Percentiles rank a stretch among this genome's conserved stretches.
phyloP scores from a whole-genome alignment of 2,329 filamentous ascomycete genomes.

The Shiraia sp. region DNA sequence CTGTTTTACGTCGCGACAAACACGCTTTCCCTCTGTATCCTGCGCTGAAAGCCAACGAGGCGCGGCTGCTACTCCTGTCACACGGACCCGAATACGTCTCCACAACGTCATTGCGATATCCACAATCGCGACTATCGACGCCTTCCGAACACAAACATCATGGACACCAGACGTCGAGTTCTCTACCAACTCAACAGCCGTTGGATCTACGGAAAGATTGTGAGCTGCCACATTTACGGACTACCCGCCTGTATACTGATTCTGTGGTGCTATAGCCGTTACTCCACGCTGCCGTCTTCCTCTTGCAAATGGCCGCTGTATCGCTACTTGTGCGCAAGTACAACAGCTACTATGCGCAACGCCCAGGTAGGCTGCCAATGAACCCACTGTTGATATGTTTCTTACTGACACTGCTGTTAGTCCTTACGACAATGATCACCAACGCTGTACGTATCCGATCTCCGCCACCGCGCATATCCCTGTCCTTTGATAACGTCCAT shows the following conservation, averaged over 20 bases:
- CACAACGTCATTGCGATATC: conserved; percentile 34
- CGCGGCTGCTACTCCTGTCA: conserved; percentile 15
- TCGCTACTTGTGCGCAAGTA: conserved; percentile 83
- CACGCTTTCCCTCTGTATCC: conserved; percentile 6
- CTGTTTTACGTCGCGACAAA: conserved; percentile 7
- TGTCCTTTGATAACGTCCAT: too few relatives aligned
- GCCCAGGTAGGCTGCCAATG: conserved; percentile 65
- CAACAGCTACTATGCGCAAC: conserved; percentile 90
- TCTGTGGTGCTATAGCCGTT: conserved; percentile 66
- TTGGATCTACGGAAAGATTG: conserved; percentile 74
- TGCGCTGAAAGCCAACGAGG: conserved; percentile 5
- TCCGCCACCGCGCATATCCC: conserved; percentile 7
- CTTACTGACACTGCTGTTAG: conserved; percentile 49
- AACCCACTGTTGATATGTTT: background rate
- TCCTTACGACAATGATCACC: conserved; percentile 98
- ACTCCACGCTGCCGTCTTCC: conserved; percentile 79
- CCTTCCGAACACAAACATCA: conserved; percentile 28
- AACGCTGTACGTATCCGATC: conserved; percentile 71
- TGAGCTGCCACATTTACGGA: conserved; percentile 49
- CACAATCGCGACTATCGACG: conserved; percentile 19
- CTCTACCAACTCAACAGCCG: conserved; percentile 69
- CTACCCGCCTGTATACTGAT: conserved; percentile 9
- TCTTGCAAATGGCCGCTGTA: conserved; percentile 86
- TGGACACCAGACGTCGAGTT: conserved; percentile 60
- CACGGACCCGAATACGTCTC: conserved; percentile 28